Conservation (phyloP, 192 early-diverging fungal species). For the Nowakowskiella sp. region DNA sequence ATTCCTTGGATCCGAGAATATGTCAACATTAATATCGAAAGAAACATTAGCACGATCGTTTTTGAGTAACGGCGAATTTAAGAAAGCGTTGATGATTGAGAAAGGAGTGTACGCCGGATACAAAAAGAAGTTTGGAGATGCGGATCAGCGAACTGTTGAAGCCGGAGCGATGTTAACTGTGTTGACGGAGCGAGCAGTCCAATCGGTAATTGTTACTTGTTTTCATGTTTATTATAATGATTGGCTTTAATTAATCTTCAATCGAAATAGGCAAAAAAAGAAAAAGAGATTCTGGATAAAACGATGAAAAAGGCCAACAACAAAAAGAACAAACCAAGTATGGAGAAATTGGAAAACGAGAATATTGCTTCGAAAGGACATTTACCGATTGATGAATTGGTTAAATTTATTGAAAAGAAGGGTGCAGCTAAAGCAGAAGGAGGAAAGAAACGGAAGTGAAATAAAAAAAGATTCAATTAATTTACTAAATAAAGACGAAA, state of each 20-base stretch:
- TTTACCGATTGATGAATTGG: slow-evolving; percentile 67
- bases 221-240: neutral
- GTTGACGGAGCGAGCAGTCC: neutral
- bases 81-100: slow-evolving; percentile 65
- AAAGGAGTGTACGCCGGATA: slow-evolving; percentile 59
- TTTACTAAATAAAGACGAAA: too few relatives aligned
- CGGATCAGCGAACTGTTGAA: slow-evolving; percentile 63
- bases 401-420: slow-evolving; percentile 50
- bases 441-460: too few relatives aligned
- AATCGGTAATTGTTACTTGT: too few relatives aligned
- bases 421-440: too few relatives aligned
- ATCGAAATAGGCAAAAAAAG: neutral
- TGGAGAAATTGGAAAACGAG: slow-evolving; percentile 21
- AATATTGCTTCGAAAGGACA: slow-evolving; percentile 47
- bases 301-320: neutral
- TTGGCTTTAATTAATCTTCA: neutral
- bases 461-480: too few relatives aligned
- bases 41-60: slow-evolving; percentile 74
- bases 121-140: slow-evolving; percentile 50
- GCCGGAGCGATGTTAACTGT: slow-evolving; percentile 65
- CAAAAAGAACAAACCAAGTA: slow-evolving; percentile 11
- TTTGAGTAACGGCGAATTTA: slow-evolving; percentile 58
- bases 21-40: slow-evolving; percentile 56
- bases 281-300: slow-evolving; percentile 7
- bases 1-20: slow-evolving; percentile 62